A percentile compares a stretch with the other conserved stretches of the same genome.
These are phyloP conservation scores for Tetrapyrgos nigripes DNA, from an alignment of 1,284 basidiomycete genomes.

Conservation along the genomic window DNA sequence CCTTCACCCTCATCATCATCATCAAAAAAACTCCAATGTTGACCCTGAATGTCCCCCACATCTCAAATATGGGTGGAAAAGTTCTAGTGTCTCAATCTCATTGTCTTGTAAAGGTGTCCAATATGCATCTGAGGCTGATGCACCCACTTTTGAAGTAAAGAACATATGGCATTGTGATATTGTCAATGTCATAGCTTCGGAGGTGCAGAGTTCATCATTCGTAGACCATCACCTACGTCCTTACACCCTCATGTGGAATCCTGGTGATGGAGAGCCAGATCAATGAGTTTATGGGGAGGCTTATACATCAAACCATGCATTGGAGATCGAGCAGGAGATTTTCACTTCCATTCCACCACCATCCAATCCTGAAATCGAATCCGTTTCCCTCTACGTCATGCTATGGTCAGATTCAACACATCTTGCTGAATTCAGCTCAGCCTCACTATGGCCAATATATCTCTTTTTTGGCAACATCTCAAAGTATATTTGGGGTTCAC, in stretches of 20 bases:
- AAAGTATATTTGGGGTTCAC: slow-evolving; percentile 29
- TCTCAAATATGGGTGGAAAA: not conserved
- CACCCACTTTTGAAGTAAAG: slow-evolving; percentile 6
- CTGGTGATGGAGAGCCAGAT: slow-evolving; percentile 2
- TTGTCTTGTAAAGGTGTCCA: not conserved
- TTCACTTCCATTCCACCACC: slow-evolving; percentile 15
- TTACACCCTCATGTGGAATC: slow-evolving; percentile 25
- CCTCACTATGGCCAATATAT: slow-evolving; percentile 38
- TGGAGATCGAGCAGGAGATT: slow-evolving; percentile 17
- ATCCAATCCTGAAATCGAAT: slow-evolving; percentile 25
- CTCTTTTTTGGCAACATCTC: slow-evolving; percentile 33
- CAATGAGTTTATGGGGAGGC: slow-evolving; percentile 26
- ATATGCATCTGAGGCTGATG: not conserved
- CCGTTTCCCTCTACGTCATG: slow-evolving; percentile 30
- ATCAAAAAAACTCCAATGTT: not conserved
- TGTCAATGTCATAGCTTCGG: not conserved
- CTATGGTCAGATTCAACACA: slow-evolving; percentile 27
- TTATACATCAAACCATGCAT: slow-evolving; percentile 22
- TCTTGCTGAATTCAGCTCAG: slow-evolving; percentile 35
- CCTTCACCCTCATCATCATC: no score
- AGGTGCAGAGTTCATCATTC: not conserved
- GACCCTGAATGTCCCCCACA: not conserved
- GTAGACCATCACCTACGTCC: slow-evolving; percentile 13
- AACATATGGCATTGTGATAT: slow-evolving; percentile 11
- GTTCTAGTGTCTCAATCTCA: not conserved